A percentile compares a stretch with the other conserved stretches of the same genome.
phyloP scores from a whole-genome alignment of 805 yeast species.

The Kodamaea kaohsiungensis region DNA sequence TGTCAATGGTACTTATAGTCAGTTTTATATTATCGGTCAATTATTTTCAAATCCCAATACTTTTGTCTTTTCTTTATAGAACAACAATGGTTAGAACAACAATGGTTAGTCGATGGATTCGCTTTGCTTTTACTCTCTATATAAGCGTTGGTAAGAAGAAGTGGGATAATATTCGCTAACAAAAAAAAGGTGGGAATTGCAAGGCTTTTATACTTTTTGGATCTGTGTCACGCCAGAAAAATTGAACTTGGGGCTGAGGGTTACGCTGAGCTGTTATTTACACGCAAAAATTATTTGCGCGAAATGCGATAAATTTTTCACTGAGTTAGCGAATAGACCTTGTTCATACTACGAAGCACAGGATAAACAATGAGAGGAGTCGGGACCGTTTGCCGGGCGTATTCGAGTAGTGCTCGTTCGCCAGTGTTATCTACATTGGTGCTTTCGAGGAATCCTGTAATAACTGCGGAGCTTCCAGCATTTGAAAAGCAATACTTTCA shows the following conservation, averaged over 20 bases:
- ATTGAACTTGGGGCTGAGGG: neutral
- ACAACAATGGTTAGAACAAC: neutral
- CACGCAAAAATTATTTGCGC: too few species aligned
- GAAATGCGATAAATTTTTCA: too few species aligned
- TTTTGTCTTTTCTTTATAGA: neutral
- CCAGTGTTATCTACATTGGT: constrained; percentile 52
- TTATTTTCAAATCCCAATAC: neutral
- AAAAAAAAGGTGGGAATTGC: constrained; percentile 1
- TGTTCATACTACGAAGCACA: too few species aligned
- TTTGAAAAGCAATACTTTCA: constrained; percentile 76
- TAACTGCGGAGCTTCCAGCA: constrained; percentile 71
- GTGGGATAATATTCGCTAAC: neutral
- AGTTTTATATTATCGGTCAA: neutral
- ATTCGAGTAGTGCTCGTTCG: constrained; percentile 10
- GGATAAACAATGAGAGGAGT: constrained; percentile 8
- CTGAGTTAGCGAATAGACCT: too few species aligned
- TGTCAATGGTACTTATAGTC: neutral
- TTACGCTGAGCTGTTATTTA: neutral
- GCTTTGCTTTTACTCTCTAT: constrained; percentile 2
- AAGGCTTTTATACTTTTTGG: constrained; percentile 1
- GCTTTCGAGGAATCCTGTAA: constrained; percentile 79
- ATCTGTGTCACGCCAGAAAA: constrained; percentile 2
- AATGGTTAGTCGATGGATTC: neutral
- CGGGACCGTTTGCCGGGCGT: constrained; percentile 13
- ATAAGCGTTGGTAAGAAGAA: constrained; percentile 4